Base-by-base conservation (phyloP, 129 eudicot species). In the Arctium minus region DNA sequence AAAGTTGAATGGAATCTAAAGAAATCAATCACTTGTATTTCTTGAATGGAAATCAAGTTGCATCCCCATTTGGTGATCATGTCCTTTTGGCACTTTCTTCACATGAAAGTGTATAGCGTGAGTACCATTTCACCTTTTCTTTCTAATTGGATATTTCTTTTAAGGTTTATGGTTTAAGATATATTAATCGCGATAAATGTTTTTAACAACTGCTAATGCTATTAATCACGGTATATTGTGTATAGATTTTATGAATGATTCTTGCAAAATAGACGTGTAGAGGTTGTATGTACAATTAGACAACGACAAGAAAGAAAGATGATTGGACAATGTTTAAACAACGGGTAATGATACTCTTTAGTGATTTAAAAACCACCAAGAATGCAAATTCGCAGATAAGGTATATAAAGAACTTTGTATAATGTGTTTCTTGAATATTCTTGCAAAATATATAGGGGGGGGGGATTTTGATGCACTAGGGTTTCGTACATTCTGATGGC, bases 1-100 rank as follows among this genome's bases (percentile, higher is more conserved):
- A 79, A 82, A 84, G 90, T 80, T 89, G 6, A 82, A 75, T 87
- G 93, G 89, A 85, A 84, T 82, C 90, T 79, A 79, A 77, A 85
- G 87, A 79, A 84, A 88, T 78, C 44, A 73, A 80, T 76, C 68
- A 72, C 80, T 69, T 83, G 31, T 46, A 42, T 79, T 78, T 78
- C 82, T 44, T 79, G 79, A 78, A 81, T 78, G 44, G 83, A 64
- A 9, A 79, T 80, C 89, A 82, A 87, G 80, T 84, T 86, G 89
- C 77, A 80, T 31, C 83, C 83, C 84, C 81, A 79, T 85, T 81
- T 86, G 87, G 81, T 81, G 69, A 73, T 71, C 83, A 74, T 71
- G 83, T 86, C 77, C 50, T 82, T 67, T 81, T 75, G 86, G 29
- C 86, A 80, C 88, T 86, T 87, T 85, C 85, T 86, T 86, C 86